Evolutionary conservation across 257 asterid species (phyloP), one percentile per base, ranked within the genome.

Genomic region (Mentha longifolia): DNA sequence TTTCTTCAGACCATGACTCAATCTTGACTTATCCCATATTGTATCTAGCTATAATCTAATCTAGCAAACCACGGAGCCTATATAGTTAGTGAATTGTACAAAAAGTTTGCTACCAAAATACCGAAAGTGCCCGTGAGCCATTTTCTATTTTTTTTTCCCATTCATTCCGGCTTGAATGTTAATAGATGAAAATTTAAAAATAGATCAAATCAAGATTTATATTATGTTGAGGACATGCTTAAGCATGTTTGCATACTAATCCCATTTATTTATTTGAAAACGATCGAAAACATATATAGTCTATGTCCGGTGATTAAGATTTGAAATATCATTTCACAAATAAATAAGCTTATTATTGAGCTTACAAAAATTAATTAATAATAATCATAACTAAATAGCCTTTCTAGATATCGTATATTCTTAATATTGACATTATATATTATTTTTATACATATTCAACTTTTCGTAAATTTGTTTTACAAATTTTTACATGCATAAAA

Each of bases 211-310:
- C 19, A 22, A 2, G 37, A 65, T 28, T 28, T 28, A 45, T 57
- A 45, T 66, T 55, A 35, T 59, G 41, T 42, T 52, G 58, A 51
- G 22, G 63, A 75, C 67, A 77, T 67, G 77, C 61, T 71, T 67
- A 58, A 65, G 69, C 77, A 76, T 70, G 76, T 39, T 22, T 54
- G 58, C 9, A 31, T 15, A 7, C 4, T 25, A 9, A 20, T 5
- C 25, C 15, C 17, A 19, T 10, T 58, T 22, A 7, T 46, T 11
- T 30, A 61, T 55, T 76, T 56, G 39, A 30, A 37, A 39, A 56
- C 14, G 13, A 43, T 61, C 52, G 35, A 22, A 41, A 51, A 49
- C 20, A 64, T 19, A 52, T 35, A 8, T 46, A 47, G 45, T 35
- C 39, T 64, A 4, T 46, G 49, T 64, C 39, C 19, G 58, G n/a